Base-by-base conservation (phyloP, 768 basidiomycete species). In the Suillus luteus region DNA sequence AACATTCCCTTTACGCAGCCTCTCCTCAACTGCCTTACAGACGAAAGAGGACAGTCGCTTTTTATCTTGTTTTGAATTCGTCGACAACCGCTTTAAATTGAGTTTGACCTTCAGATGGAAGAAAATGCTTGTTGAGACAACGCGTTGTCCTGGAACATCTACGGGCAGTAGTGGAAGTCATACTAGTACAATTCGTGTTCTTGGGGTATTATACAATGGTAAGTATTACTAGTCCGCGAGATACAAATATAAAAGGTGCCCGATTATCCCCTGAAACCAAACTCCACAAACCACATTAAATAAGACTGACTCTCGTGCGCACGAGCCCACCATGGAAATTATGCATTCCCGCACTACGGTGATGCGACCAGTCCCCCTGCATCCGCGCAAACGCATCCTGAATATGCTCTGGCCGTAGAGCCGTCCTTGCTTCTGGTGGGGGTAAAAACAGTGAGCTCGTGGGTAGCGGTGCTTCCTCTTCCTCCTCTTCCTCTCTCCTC, bases 311-410 rank as follows among this genome's bases (percentile, higher is more conserved):
- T 62, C 85, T 83, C 22, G 92, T 91, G 73, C 93, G 83, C 38
- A 91, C 81, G 43, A 96, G 80, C 0, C 95, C 95, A 5, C 93
- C 93, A 59, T 93, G 82, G 90, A 92, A 96, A 73, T 96, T 93
- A 65, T 87, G 82, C 86, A 95, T 91, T 1, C 94, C 94, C 2
- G 92, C 92, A 27, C 89, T 89, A 58, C 94, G 87, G 46, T 83
- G 81, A 69, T 93, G 90, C 2, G 88, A 81, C 87, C 92, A 92
- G 65, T 95, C 89, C 6, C 87, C 82, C 74, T 96, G 94, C 90
- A 96, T 95, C 64, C 93, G 80, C 2, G 92, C 80, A 72, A 95
- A 96, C 0, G 95, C 95, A 73, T 95, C 93, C 67, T 93, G 90
- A 11, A 96, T 93, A 70, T 96, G 95, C 63, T 93, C 88, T 0